Percentiles rank a stretch among this genome's conserved stretches.
These are phyloP conservation scores for Agaricus blazei DNA, from an alignment of 768 basidiomycete species.

Conservation along the genomic window DNA sequence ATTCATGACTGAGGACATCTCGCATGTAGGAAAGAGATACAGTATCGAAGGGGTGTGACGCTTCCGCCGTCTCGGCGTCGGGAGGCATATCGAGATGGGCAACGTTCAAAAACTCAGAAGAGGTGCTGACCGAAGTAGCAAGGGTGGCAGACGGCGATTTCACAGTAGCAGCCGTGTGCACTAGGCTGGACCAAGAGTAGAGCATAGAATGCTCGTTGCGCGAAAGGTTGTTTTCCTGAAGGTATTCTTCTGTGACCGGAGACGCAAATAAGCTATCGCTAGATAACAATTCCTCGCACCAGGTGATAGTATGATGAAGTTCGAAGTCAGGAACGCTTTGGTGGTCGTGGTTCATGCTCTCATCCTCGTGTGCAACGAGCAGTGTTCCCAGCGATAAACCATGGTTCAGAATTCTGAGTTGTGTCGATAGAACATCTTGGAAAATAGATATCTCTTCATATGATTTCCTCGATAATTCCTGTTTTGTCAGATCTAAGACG, in stretches of 20 bases:
- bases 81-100: slow-evolving; percentile 18
- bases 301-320: slow-evolving; percentile 46
- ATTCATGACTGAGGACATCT: slow-evolving; percentile 52
- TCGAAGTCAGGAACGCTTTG: slow-evolving; percentile 49
- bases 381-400: slow-evolving; percentile 66
- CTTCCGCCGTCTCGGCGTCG: slow-evolving; percentile 14
- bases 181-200: slow-evolving; percentile 65
- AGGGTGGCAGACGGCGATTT: slow-evolving; percentile 35
- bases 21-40: slow-evolving; percentile 56
- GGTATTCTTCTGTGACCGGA: slow-evolving; percentile 44
- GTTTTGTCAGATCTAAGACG: slow-evolving; percentile 31
- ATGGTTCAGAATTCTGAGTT: slow-evolving; percentile 60
- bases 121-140: slow-evolving; percentile 16
- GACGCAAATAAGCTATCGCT: slow-evolving; percentile 40
- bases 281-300: slow-evolving; percentile 47
- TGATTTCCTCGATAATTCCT: slow-evolving; percentile 41
- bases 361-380: slow-evolving; percentile 37
- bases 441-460: slow-evolving; percentile 71
- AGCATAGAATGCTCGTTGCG: slow-evolving; percentile 42
- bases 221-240: slow-evolving; percentile 41
- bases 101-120: slow-evolving; percentile 45
- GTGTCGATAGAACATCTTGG: slow-evolving; percentile 56
- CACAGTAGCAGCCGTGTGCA: slow-evolving; percentile 55
- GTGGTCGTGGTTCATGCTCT: slow-evolving; percentile 20
- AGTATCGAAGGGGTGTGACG: slow-evolving; percentile 50